Percentiles rank a stretch among this genome's conserved stretches.
These are phyloP conservation scores for Cordyceps cicadae DNA, from an alignment of 2,329 filamentous ascomycete species.

Conservation along the genomic window DNA sequence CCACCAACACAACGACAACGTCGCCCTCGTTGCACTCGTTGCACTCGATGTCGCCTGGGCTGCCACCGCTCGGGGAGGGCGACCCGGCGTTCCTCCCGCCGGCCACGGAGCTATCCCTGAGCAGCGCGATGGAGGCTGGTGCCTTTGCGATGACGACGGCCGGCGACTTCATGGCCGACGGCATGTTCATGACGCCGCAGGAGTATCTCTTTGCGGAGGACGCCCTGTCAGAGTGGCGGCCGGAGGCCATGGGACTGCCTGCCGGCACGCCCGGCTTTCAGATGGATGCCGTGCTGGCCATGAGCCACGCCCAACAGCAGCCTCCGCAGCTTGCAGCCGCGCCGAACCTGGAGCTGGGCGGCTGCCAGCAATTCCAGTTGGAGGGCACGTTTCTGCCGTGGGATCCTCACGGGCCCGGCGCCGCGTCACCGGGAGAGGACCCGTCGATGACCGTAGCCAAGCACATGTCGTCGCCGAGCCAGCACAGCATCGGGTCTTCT, in stretches of 20 bases:
- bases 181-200: constrained; percentile 28
- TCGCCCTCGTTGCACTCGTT: constrained; percentile 24
- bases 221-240: constrained; percentile 19
- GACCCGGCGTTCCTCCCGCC: constrained; percentile 25
- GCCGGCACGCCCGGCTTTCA: not conserved
- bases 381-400: constrained; percentile 8
- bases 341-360: not conserved
- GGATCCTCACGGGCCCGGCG: not conserved
- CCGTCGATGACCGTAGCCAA: constrained; percentile 1
- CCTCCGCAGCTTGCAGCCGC: not conserved
- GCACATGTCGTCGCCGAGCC: constrained; percentile 24
- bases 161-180: not conserved
- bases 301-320: not conserved
- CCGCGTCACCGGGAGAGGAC: not conserved
- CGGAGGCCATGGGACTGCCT: constrained; percentile 21
- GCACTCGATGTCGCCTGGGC: constrained; percentile 32
- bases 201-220: constrained; percentile 31
- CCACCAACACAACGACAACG: constrained; percentile 13
- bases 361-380: not conserved
- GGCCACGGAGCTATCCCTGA: constrained; percentile 24
- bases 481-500: constrained; percentile 22
- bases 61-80: constrained; percentile 15
- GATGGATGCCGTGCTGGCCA: not conserved
- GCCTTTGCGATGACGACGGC: constrained; percentile 22
- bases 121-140: constrained; percentile 17